phyloP scores from a whole-genome alignment of 306 rosid species.

The Geum urbanum region DNA sequence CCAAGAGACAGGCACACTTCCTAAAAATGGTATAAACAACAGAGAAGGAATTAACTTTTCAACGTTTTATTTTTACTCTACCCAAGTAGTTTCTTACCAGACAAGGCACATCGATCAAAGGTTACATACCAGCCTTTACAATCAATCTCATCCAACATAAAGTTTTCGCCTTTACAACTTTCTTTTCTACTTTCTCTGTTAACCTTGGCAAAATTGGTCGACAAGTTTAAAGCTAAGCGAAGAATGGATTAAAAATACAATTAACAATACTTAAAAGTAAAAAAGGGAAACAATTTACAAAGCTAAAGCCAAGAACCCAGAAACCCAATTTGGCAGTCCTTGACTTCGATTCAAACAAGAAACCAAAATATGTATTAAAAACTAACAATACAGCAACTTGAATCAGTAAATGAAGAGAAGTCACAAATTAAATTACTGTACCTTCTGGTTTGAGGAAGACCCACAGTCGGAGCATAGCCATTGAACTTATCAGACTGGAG shows the following conservation, averaged over 20 bases:
- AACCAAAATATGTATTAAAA: neutral
- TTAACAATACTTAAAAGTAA: neutral
- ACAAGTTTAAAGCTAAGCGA: too few species aligned
- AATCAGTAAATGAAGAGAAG: neutral
- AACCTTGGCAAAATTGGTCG: too few species aligned
- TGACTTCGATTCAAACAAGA: slow-evolving; percentile 19
- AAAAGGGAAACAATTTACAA: neutral
- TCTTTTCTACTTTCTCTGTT: neutral
- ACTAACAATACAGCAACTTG: neutral
- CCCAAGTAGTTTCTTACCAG: slow-evolving; percentile 2
- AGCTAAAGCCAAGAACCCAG: neutral
- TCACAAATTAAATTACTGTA: slow-evolving; percentile 18
- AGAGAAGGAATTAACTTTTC: neutral
- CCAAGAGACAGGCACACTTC: neutral
- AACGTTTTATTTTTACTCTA: neutral
- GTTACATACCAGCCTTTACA: neutral
- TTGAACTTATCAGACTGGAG: slow-evolving; percentile 60
- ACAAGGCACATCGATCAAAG: neutral
- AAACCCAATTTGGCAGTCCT: slow-evolving; percentile 7
- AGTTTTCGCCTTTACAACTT: neutral
- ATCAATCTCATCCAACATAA: neutral
- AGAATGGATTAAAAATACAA: neutral
- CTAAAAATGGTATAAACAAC: neutral
- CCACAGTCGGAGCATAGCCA: slow-evolving; percentile 87
- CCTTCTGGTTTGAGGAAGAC: slow-evolving; percentile 76